phyloP scores from a whole-genome alignment of 2,329 filamentous ascomycete species.

The Paraphoma sp. region DNA sequence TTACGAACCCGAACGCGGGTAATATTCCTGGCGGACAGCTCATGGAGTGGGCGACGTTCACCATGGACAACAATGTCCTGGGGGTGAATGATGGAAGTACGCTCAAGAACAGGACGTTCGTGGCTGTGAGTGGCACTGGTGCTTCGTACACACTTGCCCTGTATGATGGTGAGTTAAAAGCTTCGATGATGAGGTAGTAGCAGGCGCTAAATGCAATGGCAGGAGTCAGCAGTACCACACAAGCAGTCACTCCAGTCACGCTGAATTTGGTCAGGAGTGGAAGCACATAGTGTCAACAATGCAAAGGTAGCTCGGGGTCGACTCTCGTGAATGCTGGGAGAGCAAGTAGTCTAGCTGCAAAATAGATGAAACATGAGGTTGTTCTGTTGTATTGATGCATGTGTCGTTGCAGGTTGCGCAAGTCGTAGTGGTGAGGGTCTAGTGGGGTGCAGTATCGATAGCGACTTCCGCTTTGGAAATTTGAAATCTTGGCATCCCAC shows the following conservation, averaged over 20 bases:
- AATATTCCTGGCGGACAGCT: slow-evolving; percentile 31
- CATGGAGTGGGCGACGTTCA: slow-evolving; percentile 42
- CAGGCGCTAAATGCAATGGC: slow-evolving; percentile 6
- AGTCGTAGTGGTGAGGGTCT: background rate
- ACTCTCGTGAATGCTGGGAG: too few relatives aligned
- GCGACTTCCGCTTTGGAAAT: slow-evolving; percentile 19
- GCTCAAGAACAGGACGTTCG: slow-evolving; percentile 32
- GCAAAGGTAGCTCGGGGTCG: background rate
- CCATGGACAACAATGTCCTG: slow-evolving; percentile 30
- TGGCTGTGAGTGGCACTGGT: slow-evolving; percentile 21
- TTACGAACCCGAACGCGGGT: slow-evolving; percentile 23
- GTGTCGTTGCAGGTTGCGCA: too few relatives aligned
- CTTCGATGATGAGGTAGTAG: background rate
- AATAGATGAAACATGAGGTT: too few relatives aligned
- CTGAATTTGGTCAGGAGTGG: slow-evolving; percentile 24
- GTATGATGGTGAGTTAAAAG: slow-evolving; percentile 34
- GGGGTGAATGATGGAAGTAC: slow-evolving; percentile 37
- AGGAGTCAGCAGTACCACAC: slow-evolving; percentile 27
- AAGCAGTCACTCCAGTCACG: slow-evolving; percentile 25
- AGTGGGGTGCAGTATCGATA: slow-evolving; percentile 7
- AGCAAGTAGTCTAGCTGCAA: too few relatives aligned
- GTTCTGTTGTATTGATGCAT: too few relatives aligned
- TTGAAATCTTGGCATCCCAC: slow-evolving; percentile 43
- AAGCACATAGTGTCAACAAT: background rate
- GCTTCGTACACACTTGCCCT: slow-evolving; percentile 25